Evolutionary conservation across 768 basidiomycete species (phyloP).

Genomic region (Cystofilobasidium capitatum): DNA sequence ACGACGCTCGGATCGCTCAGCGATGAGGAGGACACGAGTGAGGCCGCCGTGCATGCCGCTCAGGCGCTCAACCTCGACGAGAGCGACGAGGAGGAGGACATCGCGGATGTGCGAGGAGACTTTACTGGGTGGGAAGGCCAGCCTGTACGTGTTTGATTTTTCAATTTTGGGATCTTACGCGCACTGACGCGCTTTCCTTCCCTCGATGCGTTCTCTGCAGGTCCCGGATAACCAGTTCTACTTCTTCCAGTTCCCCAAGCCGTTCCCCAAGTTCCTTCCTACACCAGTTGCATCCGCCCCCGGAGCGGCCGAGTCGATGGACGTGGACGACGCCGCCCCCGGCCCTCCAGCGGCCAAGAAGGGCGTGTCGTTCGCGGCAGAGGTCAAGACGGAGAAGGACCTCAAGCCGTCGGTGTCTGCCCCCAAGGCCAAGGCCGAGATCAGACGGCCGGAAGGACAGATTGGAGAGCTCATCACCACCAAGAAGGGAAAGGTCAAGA

Average conservation of each 20-base stretch:
- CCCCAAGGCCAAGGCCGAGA: constrained; percentile 5
- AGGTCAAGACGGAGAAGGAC: constrained; percentile 5
- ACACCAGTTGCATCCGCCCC: neutral
- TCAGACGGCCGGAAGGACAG: constrained; percentile 22
- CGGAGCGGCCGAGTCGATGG: constrained; percentile 7
- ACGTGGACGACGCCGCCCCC: constrained; percentile 13
- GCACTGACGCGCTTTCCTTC: neutral
- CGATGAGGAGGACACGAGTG: constrained; percentile 8
- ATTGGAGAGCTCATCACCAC: constrained; percentile 24
- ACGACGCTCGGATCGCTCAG: neutral
- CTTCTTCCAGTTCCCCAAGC: constrained; percentile 28
- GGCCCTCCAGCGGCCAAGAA: constrained; percentile 3
- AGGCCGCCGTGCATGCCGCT: constrained; percentile 11
- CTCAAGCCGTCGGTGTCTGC: neutral
- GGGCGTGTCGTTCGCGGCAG: constrained; percentile 21
- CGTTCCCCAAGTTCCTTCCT: constrained; percentile 23
- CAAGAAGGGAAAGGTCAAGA: constrained; percentile 25
- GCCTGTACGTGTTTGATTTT: constrained; percentile 5
- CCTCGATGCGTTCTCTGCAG: neutral
- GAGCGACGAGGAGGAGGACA: constrained; percentile 18
- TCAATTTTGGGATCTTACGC: neutral
- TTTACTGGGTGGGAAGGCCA: constrained; percentile 26
- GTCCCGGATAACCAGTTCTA: constrained; percentile 23
- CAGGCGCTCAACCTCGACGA: constrained; percentile 23
- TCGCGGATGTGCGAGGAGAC: constrained; percentile 22